Evolutionary conservation across 2,329 filamentous ascomycete species (phyloP).

Genomic region (Sporothrix globosa): DNA sequence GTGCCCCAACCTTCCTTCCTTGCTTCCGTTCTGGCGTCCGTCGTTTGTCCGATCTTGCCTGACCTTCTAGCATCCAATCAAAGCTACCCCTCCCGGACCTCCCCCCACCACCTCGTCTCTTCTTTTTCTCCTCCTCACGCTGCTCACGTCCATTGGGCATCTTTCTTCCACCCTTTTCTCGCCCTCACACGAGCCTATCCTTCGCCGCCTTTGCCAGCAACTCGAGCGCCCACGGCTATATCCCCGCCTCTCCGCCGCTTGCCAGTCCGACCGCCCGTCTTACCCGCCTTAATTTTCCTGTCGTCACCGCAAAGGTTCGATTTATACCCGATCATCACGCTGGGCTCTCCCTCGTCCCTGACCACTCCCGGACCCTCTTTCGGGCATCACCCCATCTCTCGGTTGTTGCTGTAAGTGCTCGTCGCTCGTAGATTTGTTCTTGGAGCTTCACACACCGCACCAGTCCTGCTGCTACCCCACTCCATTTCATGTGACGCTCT

Average conservation of each 20-base stretch:
- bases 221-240: background rate
- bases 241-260: constrained; percentile 7
- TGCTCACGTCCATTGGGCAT: constrained; percentile 9
- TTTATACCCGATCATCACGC: background rate
- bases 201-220: constrained; percentile 12
- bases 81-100: constrained; percentile 27
- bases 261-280: background rate
- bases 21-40: constrained; percentile 16
- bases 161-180: constrained; percentile 4
- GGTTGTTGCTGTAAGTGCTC: constrained; percentile 4
- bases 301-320: background rate
- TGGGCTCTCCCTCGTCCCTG: background rate
- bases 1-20: background rate
- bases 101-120: constrained; percentile 13
- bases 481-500: background rate
- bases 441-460: background rate
- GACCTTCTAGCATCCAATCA: constrained; percentile 24
- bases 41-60: constrained; percentile 8
- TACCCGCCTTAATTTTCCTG: background rate
- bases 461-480: background rate
- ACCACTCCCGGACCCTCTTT: background rate
- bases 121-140: background rate
- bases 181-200: background rate
- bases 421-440: background rate
- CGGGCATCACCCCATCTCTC: background rate